phyloP scores from a whole-genome alignment of 441 rosid genomes.

The Macaranga tanarius region DNA sequence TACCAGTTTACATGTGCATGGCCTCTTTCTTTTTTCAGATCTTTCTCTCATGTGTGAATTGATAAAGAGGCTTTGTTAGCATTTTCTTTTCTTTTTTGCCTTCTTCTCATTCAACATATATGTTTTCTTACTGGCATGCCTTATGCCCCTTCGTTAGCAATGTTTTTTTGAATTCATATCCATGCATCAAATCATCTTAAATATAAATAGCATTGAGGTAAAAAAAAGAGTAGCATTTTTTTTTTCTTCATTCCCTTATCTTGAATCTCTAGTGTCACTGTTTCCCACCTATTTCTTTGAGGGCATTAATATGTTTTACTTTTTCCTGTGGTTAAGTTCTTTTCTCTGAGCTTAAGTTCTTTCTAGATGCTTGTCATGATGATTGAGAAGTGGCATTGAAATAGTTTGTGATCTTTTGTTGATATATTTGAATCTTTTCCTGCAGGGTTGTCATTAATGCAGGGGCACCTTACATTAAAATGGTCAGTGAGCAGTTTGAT shows the following conservation, averaged over 20 bases:
- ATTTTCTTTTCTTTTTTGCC: too few relatives aligned
- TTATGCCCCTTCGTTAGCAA: not conserved
- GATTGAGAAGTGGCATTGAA: not conserved
- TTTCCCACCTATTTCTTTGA: too few relatives aligned
- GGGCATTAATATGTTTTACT: not conserved
- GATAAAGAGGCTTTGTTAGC: not conserved
- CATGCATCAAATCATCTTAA: not conserved
- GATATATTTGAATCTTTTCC: constrained; percentile 24
- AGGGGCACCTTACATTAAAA: constrained; percentile 95
- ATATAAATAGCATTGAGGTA: not conserved
- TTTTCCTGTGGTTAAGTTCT: not conserved
- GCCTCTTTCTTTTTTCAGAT: not conserved
- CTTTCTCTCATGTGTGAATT: not conserved
- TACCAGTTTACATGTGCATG: not conserved
- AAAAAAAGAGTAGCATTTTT: not conserved
- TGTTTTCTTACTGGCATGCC: not conserved
- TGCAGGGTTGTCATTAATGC: constrained; percentile 94
- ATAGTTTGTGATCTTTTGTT: too few relatives aligned
- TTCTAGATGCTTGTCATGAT: not conserved
- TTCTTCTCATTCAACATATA: not conserved
- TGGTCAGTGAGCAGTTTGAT: constrained; percentile 99
- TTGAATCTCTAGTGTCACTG: too few relatives aligned
- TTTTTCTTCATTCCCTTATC: too few relatives aligned
- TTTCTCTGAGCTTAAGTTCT: not conserved
- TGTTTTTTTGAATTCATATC: not conserved